Evolutionary conservation across 371 early-diverging fungal genomes (phyloP), one percentile per base, ranked within the genome.

Genomic region (Amoeboaphelidium occidentale): DNA sequence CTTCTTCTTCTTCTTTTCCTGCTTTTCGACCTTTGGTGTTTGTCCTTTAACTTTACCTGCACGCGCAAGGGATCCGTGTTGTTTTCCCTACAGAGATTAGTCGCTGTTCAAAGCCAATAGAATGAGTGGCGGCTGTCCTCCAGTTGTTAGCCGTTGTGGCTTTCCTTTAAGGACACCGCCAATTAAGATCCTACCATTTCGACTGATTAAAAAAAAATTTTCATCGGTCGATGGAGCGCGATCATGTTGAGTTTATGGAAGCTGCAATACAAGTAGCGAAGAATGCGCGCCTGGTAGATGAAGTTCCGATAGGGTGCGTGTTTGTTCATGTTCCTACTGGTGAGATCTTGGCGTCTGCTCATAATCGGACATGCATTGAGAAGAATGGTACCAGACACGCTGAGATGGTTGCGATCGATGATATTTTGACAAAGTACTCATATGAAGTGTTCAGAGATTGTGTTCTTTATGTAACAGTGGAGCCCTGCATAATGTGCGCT

Each of bases 21-120:
- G 78, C 76, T 88, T 85, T 65, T 90, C 91, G 56, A 96, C 97
- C 77, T 94, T 94, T 64, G 99, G 97, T 64, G 90, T 90, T 67
- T 96, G 94, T 61, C 84, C 85, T 86, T 96, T 92, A 66, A 99
- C 99, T 76, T 99, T 99, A 79, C 99, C 99, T 73, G 99, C 97
- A 85, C 92, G 92, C 73, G 93, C 90, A 67, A 96, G 80, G 63
- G 93, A 91, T 75, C 97, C 97, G 88, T 96, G 97, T 62, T 90
- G 89, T 84, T 93, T 96, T 76, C 90, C 96, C 96, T 84, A 52
- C 23, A 52, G n/a, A n/a, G n/a, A n/a, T n/a, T n/a, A n/a, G n/a
- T n/a, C n/a, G n/a, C n/a, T n/a, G n/a, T n/a, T n/a, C n/a, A n/a
- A n/a, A n/a, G n/a, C n/a, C n/a, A n/a, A n/a, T n/a, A n/a, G n/a